Conservation (phyloP, 2,329 filamentous ascomycete species). For the Stagonosporopsis cucurbitacearum region DNA sequence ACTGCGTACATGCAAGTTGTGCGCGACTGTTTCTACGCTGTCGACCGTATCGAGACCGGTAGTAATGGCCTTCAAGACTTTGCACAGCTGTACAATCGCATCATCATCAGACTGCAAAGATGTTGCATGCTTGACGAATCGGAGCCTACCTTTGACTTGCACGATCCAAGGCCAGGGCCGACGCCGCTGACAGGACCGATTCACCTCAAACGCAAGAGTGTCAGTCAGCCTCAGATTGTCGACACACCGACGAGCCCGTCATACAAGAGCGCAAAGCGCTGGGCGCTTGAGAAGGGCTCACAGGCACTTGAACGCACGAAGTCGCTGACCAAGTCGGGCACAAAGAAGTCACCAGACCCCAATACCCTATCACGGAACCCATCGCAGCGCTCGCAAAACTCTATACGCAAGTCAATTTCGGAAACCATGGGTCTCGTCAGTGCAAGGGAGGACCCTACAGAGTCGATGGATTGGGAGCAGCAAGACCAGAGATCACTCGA, state of each 20-base stretch:
- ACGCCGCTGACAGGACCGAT: slow-evolving; percentile 29
- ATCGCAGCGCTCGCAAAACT: slow-evolving; percentile 42
- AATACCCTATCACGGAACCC: slow-evolving; percentile 36
- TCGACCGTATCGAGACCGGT: slow-evolving; percentile 56
- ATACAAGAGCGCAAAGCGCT: slow-evolving; percentile 46
- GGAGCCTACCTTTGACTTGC: slow-evolving; percentile 40
- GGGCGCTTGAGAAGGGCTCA: slow-evolving; percentile 45
- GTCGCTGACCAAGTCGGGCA: slow-evolving; percentile 38
- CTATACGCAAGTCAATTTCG: slow-evolving; percentile 45
- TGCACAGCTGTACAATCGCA: slow-evolving; percentile 51
- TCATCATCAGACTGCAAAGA: slow-evolving; percentile 51
- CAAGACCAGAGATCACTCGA: slow-evolving; percentile 35
- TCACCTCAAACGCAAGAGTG: slow-evolving; percentile 43
- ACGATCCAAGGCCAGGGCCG: slow-evolving; percentile 32
- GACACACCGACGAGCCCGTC: slow-evolving; percentile 41
- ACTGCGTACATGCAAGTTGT: slow-evolving; percentile 78
- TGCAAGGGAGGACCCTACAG: slow-evolving; percentile 36
- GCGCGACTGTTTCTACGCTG: slow-evolving; percentile 73
- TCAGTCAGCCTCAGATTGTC: slow-evolving; percentile 32
- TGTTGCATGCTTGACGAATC: slow-evolving; percentile 50
- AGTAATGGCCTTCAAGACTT: slow-evolving; percentile 42
- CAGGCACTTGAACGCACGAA: slow-evolving; percentile 44
- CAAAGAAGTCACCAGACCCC: slow-evolving; percentile 38
- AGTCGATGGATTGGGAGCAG: slow-evolving; percentile 38
- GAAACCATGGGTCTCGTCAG: slow-evolving; percentile 39